These are phyloP conservation scores for Lomentospora prolificans DNA, from an alignment of 2,329 filamentous ascomycete genomes.

Conservation along the genomic window DNA sequence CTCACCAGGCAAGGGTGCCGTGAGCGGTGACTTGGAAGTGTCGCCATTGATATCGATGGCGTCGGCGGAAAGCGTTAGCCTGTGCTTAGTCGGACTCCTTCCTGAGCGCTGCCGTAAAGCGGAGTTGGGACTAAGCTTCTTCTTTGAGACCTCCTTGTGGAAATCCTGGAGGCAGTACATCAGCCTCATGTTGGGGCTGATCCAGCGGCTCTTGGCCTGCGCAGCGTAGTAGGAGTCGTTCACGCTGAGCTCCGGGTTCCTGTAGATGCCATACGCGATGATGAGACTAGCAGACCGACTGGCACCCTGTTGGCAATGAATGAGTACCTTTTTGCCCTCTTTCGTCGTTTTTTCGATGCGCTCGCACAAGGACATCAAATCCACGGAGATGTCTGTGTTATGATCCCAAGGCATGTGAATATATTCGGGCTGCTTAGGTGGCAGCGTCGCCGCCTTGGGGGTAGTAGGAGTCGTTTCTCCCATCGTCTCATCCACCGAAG, in stretches of 20 bases:
- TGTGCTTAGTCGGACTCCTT: conserved; percentile 50
- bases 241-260: conserved; percentile 64
- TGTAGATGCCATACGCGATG: conserved; percentile 76
- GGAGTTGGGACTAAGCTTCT: conserved; percentile 32
- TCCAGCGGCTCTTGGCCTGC: conserved; percentile 75
- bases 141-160: conserved; percentile 51
- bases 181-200: conserved; percentile 84
- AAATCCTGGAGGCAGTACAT: conserved; percentile 86
- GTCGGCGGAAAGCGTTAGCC: conserved; percentile 50
- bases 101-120: conserved; percentile 39
- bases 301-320: conserved; percentile 81
- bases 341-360: conserved; percentile 63
- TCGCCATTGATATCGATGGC: conserved; percentile 32
- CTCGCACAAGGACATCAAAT: conserved; percentile 66
- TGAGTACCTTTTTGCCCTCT: conserved; percentile 66
- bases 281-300: conserved; percentile 79
- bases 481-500: conserved; percentile 23
- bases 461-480: conserved; percentile 36
- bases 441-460: conserved; percentile 38
- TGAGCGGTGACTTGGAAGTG: conserved; percentile 45
- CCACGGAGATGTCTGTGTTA: conserved; percentile 74
- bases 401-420: conserved; percentile 85
- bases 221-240: conserved; percentile 77
- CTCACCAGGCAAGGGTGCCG: conserved; percentile 49
- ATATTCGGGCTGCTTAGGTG: conserved; percentile 58